phyloP scores from a whole-genome alignment of 2,329 filamentous ascomycete species.

The Aspergillus niger region DNA sequence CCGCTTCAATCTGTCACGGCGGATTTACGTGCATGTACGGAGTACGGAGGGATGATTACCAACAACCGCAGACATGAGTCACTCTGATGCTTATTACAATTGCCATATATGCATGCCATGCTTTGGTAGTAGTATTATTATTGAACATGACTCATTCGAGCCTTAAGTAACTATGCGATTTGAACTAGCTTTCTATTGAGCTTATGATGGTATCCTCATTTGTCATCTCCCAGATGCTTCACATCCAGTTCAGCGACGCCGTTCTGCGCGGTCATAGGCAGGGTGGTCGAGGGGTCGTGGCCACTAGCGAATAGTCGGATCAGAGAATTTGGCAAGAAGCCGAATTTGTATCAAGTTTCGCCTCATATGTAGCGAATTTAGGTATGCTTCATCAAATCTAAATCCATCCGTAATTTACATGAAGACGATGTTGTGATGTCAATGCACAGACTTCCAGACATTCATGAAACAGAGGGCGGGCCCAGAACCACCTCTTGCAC shows the following conservation, averaged over 20 bases:
- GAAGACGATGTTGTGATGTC: background rate
- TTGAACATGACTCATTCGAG: too few relatives aligned
- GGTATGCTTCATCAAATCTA: background rate
- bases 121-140: too few relatives aligned
- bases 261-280: background rate
- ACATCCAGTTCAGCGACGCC: background rate
- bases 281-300: background rate
- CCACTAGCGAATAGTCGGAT: background rate
- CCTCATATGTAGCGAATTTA: background rate
- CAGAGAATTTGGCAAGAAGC: background rate
- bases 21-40: too few relatives aligned
- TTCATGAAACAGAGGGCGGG: slow-evolving; percentile 26
- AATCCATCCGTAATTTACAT: background rate
- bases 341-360: background rate
- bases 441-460: background rate
- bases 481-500: slow-evolving; percentile 60
- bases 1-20: too few relatives aligned
- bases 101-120: too few relatives aligned
- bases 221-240: too few relatives aligned
- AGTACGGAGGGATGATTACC: too few relatives aligned
- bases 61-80: too few relatives aligned
- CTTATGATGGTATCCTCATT: too few relatives aligned
- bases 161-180: too few relatives aligned
- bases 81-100: too few relatives aligned
- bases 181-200: too few relatives aligned